Evolutionary conservation across 208 protist genomes (phyloP), one percentile per base, ranked within the genome.

Genomic region (Leptomonas pyrrhocoris): DNA sequence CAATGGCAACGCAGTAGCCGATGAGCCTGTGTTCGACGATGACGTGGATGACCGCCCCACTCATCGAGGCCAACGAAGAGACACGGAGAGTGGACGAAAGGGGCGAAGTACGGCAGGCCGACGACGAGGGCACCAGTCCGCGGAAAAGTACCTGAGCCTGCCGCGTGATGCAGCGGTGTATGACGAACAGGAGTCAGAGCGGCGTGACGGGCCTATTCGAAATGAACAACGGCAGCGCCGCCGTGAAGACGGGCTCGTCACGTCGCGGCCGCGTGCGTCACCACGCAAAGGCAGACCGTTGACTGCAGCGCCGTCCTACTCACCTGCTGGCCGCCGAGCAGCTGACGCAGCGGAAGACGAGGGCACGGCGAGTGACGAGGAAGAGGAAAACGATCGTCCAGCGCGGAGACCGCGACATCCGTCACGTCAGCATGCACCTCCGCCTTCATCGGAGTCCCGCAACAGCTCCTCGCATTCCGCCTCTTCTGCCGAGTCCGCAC

Each of bases 91-190:
- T 12, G 21, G 46, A 51, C 23, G 19, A 4, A 53, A 16, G 28
- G 38, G 15, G 21, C 42, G 23, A 3, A 50, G 3, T 7, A 36
- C 3, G 2, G 40, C 59, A 2, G 25, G 30, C 49, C 42, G 59
- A 11, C 21, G n/a, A n/a, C 45, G 43, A 12, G 30, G 42, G 0
- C 34, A 30, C 12, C 61, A 4, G 48, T 21, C 49, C 3, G 56
- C 61, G n/a, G 61, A 67, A 34, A 42, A 51, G 61, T 67, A 67
- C 48, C 4, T 67, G 18, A 67, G 61, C 18, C 30, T 67, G 18
- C 61, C 61, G 11, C 61, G 61, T 19, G 40, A 65, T 30, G 60
- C 12, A 12, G 46, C 28, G 11, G 30, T 30, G 25, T 0, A 67
- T 48, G 23, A 45, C 25, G 46, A 34, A 12, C 0, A 19, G 34